Base-by-base conservation (phyloP, 441 rosid species). In the Erodium texanum region DNA sequence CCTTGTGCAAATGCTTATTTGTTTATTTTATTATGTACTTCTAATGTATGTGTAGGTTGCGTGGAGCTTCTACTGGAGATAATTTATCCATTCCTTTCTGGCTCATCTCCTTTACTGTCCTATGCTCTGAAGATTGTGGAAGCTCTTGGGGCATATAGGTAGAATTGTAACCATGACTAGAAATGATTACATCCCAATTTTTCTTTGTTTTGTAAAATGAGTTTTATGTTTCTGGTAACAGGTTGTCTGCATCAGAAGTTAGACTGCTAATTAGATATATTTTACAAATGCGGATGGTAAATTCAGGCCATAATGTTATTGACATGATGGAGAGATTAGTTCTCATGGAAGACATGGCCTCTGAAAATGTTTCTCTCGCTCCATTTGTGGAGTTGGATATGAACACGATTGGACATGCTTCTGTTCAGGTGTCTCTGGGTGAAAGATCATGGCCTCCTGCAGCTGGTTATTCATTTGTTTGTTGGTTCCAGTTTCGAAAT, bases 371-470 rank as follows among this genome's bases (percentile, higher is more conserved):
- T 67, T 84, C 98, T 32, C 75, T 90, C 65, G 95, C 98, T 23
- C 98, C 98, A 27, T 90, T 86, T 79, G 86, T 86, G 68, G 95
- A 86, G 89, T 85, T 93, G 96, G 92, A 89, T 74, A 90, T 93
- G 97, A 86, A 86, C 76, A 93, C 86, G 82, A 76, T 83, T 68
- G 98, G 98, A 43, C 92, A 90, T 79, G 96, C 97, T 76, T 88
- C 98, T 77, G 79, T 93, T 75, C 98, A 93, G 85, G 98, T 87
- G 62, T 89, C 98, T 71, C 76, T 93, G n/a, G 98, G 98, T 71
- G 98, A 90, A 79, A 87, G 98, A 82, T 90, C 97, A 66, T 93
- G 98, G 98, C 98, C 98, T 73, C 98, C 97, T 74, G 97, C 96
- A 65, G 98, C 96, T 74, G 98, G 98, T 63, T 93, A 93, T 87